Percentiles rank a stretch among this genome's conserved stretches.
These are phyloP conservation scores for Hippophae gyantsensis DNA, from an alignment of 306 rosid species.

Conservation along the genomic window DNA sequence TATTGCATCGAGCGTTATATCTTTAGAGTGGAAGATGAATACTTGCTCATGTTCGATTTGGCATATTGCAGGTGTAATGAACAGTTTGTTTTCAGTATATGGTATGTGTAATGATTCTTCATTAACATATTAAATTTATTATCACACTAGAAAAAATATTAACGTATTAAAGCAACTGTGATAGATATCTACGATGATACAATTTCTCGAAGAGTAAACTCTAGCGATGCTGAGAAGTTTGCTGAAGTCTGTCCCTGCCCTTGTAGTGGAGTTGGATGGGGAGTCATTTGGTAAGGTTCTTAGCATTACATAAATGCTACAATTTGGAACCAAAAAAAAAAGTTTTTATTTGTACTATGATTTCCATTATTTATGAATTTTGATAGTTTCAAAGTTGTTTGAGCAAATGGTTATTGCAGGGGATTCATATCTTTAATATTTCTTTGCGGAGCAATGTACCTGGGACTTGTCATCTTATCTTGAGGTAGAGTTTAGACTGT, in stretches of 20 bases:
- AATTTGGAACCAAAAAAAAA: not conserved
- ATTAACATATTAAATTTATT: no score
- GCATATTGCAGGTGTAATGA: conserved; percentile 55
- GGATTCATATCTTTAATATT: conserved; percentile 45
- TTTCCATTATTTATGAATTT: not conserved
- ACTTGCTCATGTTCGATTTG: not conserved
- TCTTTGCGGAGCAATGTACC: conserved; percentile 54
- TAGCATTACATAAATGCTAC: conserved; percentile 4
- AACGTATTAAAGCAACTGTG: no score
- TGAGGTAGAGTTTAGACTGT: conserved; percentile 19
- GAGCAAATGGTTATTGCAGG: conserved; percentile 28
- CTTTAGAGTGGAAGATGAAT: not conserved
- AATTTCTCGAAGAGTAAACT: conserved; percentile 57
- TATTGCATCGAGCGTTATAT: no score
- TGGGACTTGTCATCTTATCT: conserved; percentile 51
- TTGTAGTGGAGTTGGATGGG: conserved; percentile 68
- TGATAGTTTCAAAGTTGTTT: not conserved
- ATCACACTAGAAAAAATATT: no score
- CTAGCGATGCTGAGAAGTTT: conserved; percentile 66
- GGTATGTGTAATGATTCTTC: conserved; percentile 24
- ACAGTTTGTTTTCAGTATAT: conserved; percentile 58
- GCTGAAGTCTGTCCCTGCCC: conserved; percentile 66
- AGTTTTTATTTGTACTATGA: not conserved
- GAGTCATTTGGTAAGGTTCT: conserved; percentile 48
- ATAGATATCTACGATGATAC: conserved; percentile 63